Conservation (phyloP, 2,329 filamentous ascomycete species). For the Coleophoma crateriformis region DNA sequence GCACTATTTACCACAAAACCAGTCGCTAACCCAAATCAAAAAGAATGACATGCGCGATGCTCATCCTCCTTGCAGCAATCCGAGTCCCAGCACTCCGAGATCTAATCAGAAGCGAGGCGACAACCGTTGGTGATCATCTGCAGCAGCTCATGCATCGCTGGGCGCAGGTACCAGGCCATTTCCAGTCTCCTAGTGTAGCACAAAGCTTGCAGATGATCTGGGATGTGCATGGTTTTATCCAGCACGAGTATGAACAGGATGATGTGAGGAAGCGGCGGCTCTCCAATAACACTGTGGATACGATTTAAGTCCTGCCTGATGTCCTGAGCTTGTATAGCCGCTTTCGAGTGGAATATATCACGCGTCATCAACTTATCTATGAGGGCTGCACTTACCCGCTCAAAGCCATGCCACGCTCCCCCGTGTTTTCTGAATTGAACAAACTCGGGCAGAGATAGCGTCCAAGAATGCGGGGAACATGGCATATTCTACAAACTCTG, state of each 20-base stretch:
- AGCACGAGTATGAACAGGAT: conserved; percentile 24
- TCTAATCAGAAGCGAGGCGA: conserved; percentile 32
- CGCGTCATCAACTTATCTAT: too few species aligned
- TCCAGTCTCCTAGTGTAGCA: conserved; percentile 37
- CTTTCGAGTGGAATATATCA: too few species aligned
- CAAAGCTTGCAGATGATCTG: conserved; percentile 40
- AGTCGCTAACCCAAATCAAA: background rate
- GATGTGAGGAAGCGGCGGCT: conserved; percentile 2
- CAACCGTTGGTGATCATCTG: conserved; percentile 35
- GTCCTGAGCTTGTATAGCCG: too few species aligned
- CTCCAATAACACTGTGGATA: background rate
- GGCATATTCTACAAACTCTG: too few species aligned
- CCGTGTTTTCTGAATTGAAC: too few species aligned
- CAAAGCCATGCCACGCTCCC: too few species aligned
- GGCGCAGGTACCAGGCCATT: conserved; percentile 31
- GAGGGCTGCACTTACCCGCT: too few species aligned
- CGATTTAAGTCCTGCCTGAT: too few species aligned
- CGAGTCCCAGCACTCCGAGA: conserved; percentile 31
- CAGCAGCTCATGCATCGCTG: conserved; percentile 34
- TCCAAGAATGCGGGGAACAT: too few species aligned
- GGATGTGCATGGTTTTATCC: conserved; percentile 36
- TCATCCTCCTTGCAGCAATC: conserved; percentile 40
- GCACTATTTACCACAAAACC: conserved; percentile 1
- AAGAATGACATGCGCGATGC: conserved; percentile 44
- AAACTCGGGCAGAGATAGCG: too few species aligned